These are phyloP conservation scores for Penicillium vulpinum DNA, from an alignment of 2,329 filamentous ascomycete species.

Conservation along the genomic window DNA sequence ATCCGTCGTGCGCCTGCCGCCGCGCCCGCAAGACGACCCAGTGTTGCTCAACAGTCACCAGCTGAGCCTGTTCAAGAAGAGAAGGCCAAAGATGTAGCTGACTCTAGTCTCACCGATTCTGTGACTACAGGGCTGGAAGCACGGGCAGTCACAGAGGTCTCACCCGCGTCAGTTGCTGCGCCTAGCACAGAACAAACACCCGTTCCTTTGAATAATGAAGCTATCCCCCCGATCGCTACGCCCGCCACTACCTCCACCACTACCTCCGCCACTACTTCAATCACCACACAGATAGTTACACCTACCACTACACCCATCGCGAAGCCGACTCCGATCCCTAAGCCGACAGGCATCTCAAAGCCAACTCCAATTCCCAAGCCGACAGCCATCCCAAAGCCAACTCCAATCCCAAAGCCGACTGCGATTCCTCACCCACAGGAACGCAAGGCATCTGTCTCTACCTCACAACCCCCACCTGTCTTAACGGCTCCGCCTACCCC, in stretches of 20 bases:
- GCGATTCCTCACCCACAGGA: conserved; percentile 30
- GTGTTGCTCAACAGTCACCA: conserved; percentile 39
- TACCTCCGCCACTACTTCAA: not conserved
- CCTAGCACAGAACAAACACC: conserved; percentile 27
- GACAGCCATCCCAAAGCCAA: not conserved
- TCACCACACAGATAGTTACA: not conserved
- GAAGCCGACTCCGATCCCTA: not conserved
- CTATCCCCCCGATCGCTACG: conserved; percentile 27
- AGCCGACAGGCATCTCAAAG: not conserved
- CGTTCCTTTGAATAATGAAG: conserved; percentile 4
- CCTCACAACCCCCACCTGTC: conserved; percentile 17
- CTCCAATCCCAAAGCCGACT: conserved; percentile 8
- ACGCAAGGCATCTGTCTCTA: conserved; percentile 29
- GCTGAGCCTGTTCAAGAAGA: not conserved
- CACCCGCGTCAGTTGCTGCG: conserved; percentile 7
- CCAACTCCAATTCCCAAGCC: not conserved
- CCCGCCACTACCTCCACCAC: not conserved
- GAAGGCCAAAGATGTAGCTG: conserved; percentile 4
- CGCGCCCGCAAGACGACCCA: conserved; percentile 42
- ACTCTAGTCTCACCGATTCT: not conserved
- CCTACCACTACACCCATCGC: not conserved
- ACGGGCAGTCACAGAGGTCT: not conserved
- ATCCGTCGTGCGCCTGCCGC: conserved; percentile 52
- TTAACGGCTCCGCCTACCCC: conserved; percentile 8
- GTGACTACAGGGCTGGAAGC: conserved; percentile 2